Evolutionary conservation across 345 rosid species (phyloP).

Genomic region (Mangifera indica): DNA sequence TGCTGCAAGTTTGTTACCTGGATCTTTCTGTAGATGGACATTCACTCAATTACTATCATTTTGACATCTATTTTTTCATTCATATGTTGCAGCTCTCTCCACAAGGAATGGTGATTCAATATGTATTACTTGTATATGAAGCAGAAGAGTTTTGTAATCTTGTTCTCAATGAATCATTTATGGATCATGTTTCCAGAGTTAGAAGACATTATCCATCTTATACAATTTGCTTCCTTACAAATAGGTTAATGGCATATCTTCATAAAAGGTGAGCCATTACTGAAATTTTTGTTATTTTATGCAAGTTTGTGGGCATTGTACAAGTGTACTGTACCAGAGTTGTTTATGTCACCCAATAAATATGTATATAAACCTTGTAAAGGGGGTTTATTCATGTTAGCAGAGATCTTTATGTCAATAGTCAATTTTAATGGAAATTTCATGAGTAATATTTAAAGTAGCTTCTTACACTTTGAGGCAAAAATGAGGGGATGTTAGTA

Average conservation of each 20-base stretch:
- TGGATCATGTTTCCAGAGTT: constrained; percentile 57
- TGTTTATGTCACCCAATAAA: too few relatives aligned
- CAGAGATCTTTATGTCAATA: too few relatives aligned
- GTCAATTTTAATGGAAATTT: too few relatives aligned
- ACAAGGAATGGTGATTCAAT: constrained; percentile 48
- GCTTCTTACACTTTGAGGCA: too few relatives aligned
- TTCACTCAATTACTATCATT: background rate
- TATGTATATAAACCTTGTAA: too few relatives aligned
- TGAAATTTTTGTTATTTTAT: background rate
- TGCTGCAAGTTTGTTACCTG: background rate
- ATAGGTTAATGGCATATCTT: constrained; percentile 74
- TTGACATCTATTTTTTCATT: constrained; percentile 17
- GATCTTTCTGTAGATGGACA: background rate
- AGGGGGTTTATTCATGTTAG: too few relatives aligned
- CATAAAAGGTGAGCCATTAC: constrained; percentile 56
- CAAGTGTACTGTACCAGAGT: too few relatives aligned
- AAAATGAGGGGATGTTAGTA: too few relatives aligned
- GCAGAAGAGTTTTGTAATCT: constrained; percentile 89
- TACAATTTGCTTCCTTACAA: constrained; percentile 84
- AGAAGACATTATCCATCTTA: constrained; percentile 67
- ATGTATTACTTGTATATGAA: constrained; percentile 61
- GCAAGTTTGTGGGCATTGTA: background rate
- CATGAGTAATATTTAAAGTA: too few relatives aligned
- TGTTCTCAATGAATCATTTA: constrained; percentile 48
- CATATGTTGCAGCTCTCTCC: constrained; percentile 56